phyloP scores from a whole-genome alignment of 2,329 filamentous ascomycete genomes.

The Curvularia spicifera region DNA sequence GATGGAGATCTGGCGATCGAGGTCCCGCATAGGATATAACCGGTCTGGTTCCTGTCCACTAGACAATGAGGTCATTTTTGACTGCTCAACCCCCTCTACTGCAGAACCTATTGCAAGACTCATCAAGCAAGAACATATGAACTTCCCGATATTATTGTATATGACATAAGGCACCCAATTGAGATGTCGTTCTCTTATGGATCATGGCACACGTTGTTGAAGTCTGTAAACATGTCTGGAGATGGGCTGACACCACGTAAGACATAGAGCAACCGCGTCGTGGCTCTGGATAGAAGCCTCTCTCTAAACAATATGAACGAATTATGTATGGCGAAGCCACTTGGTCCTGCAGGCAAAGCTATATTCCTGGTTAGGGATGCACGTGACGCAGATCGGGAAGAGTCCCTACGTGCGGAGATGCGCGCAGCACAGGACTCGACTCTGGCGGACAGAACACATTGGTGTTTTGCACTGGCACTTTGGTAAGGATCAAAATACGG shows the following conservation, averaged over 20 bases:
- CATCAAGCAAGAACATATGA: background rate
- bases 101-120: background rate
- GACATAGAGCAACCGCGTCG: background rate
- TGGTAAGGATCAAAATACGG: background rate
- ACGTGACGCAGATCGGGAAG: background rate
- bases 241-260: background rate
- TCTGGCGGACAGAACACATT: no score
- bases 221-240: background rate
- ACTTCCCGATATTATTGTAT: background rate
- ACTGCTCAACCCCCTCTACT: background rate
- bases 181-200: no score
- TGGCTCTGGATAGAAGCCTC: background rate
- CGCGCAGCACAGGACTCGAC: no score
- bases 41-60: background rate
- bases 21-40: background rate
- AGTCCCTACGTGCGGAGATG: no score
- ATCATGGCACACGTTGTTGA: no score
- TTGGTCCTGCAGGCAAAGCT: background rate
- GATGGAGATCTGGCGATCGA: background rate
- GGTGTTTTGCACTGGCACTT: no score
- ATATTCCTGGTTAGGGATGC: background rate
- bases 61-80: background rate
- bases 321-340: background rate
- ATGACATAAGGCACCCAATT: background rate
- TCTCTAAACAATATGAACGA: background rate